phyloP scores from a whole-genome alignment of 2,329 filamentous ascomycete species.

The Hypoxylon sp. region DNA sequence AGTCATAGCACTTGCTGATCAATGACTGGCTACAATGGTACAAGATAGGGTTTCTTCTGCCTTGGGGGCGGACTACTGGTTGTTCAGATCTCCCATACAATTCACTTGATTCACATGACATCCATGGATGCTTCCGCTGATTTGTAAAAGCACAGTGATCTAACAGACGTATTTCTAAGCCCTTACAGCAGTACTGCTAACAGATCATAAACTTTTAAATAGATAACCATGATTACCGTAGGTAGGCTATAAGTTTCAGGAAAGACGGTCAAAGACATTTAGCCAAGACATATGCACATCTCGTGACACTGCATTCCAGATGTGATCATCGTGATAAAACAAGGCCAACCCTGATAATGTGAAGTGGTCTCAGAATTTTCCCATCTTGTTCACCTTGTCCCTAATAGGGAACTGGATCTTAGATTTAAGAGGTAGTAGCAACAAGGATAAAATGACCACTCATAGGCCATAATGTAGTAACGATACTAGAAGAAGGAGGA shows the following conservation, averaged over 20 bases:
- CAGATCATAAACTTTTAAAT: neutral
- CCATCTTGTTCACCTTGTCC: neutral
- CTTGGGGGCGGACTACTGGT: neutral
- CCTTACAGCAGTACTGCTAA: neutral
- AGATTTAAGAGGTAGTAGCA: neutral
- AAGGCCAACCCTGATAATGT: neutral
- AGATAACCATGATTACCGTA: neutral
- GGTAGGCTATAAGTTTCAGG: too few relatives aligned
- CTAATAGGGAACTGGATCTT: neutral
- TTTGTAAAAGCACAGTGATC: conserved; percentile 4
- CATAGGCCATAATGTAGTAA: too few relatives aligned
- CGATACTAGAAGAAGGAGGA: neutral
- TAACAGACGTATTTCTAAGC: neutral
- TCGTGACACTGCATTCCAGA: neutral
- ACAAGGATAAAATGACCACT: too few relatives aligned
- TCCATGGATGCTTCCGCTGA: neutral
- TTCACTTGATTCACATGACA: neutral
- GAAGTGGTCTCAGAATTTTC: neutral
- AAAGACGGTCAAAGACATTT: too few relatives aligned
- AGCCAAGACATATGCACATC: neutral
- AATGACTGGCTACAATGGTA: neutral
- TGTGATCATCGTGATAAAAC: neutral
- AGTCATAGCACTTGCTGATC: conserved; percentile 7
- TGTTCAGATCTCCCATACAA: neutral
- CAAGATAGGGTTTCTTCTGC: neutral